phyloP scores from a whole-genome alignment of 1,284 basidiomycete genomes.

The Fistulinella cinereoalba region DNA sequence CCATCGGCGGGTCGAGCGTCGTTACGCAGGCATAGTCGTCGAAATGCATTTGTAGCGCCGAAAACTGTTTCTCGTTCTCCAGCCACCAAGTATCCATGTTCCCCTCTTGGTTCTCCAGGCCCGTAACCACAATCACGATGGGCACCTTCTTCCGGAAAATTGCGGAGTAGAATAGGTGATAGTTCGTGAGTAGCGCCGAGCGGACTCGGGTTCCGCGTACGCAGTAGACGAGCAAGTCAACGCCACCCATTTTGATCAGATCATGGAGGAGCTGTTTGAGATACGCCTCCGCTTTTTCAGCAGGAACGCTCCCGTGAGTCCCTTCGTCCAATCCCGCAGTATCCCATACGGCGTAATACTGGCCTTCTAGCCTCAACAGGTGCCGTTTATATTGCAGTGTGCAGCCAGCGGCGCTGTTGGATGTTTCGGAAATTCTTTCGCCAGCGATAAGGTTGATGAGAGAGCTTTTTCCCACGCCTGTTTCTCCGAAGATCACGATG shows the following conservation, averaged over 20 bases:
- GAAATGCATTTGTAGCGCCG: slow-evolving; percentile 22
- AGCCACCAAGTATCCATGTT: slow-evolving; percentile 31
- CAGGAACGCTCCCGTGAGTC: slow-evolving; percentile 23
- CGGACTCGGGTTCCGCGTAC: slow-evolving; percentile 30
- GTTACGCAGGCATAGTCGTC: slow-evolving; percentile 29
- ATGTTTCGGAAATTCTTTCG: slow-evolving; percentile 16
- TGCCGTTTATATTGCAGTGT: slow-evolving; percentile 21
- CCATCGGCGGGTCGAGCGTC: slow-evolving; percentile 16
- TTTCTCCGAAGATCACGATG: slow-evolving; percentile 27
- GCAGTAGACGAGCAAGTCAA: slow-evolving; percentile 30
- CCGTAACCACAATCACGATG: slow-evolving; percentile 29
- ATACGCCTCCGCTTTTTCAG: slow-evolving; percentile 26
- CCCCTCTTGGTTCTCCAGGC: slow-evolving; percentile 27
- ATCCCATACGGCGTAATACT: slow-evolving; percentile 23
- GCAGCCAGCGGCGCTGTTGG: slow-evolving; percentile 26
- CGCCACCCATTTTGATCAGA: slow-evolving; percentile 16
- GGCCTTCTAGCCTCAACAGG: slow-evolving; percentile 9
- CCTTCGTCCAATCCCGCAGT: slow-evolving; percentile 33
- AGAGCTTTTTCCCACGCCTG: slow-evolving; percentile 31
- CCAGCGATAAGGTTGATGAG: slow-evolving; percentile 24
- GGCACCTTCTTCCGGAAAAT: slow-evolving; percentile 33
- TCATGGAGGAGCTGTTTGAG: slow-evolving; percentile 29
- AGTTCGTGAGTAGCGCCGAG: slow-evolving; percentile 25
- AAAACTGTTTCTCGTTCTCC: slow-evolving; percentile 20
- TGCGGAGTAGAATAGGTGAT: slow-evolving; percentile 31